Evolutionary conservation across 352 stramenopile species (phyloP), one percentile per base, ranked within the genome.

Genomic region (Halophytophthora polymorphica): DNA sequence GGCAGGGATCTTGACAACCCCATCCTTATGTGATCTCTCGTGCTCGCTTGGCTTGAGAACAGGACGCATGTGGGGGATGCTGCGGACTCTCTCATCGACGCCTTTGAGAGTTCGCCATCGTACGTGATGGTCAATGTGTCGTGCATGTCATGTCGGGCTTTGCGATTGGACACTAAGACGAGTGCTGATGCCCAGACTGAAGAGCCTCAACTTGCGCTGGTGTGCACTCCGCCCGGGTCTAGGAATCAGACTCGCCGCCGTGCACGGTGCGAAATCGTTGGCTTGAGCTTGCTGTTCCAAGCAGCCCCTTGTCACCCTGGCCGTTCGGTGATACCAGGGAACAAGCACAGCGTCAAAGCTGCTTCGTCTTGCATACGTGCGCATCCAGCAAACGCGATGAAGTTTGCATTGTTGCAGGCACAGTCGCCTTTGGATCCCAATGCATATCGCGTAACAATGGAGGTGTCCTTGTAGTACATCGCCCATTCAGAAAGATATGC

Each of bases 171-270:
- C 46, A 42, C 4, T 40, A 14, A 3, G 10, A 12, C 47, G 42
- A 14, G n/a, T 18, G 39, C 22, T 34, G 21, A n/a, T 43, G 10
- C 19, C 11, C 35, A 79, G 69, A 8, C 39, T 79, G 7, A 55
- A 56, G 10, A 42, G 51, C 13, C 53, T 79, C 14, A 71, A 64
- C 36, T 61, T 76, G 55, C 28, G 57, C 14, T 78, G 65, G 65
- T 71, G 65, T 31, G 47, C 23, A n/a, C 44, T 75, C 8, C 48
- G 51, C 4, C 53, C 65, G 42, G 65, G 46, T 13, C 13, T 74
- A 17, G 69, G 65, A 8, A 14, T 47, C 2, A 69, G 44, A n/a
- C 45, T 67, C 33, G 53, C 40, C 42, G 44, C 53, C 28, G 22
- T 52, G 7, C 58, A 66, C 39, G 53, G 42, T 10, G 19, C 22